Evolutionary conservation across 441 rosid species (phyloP).

Genomic region (Populus tomentosa): DNA sequence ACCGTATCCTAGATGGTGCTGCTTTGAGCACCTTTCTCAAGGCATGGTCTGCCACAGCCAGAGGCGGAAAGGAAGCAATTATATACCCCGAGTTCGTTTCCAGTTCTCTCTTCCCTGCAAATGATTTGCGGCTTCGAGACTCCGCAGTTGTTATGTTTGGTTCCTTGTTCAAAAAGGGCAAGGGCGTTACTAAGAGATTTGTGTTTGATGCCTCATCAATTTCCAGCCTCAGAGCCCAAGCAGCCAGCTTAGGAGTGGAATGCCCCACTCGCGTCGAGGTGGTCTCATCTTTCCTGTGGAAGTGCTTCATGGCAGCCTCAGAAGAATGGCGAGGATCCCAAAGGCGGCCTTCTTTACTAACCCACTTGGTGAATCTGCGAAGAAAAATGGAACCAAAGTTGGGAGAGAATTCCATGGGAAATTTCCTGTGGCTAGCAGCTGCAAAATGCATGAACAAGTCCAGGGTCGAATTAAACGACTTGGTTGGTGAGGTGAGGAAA

Average conservation of each 20-base stretch:
- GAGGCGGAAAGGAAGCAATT: conserved; percentile 8
- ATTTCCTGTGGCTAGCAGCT: conserved; percentile 36
- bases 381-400: conserved; percentile 18
- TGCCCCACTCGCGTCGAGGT: conserved; percentile 30
- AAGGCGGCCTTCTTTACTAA: conserved; percentile 16
- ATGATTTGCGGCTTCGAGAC: conserved; percentile 36
- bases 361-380: conserved; percentile 35
- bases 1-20: conserved; percentile 50
- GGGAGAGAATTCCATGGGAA: conserved; percentile 28
- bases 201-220: conserved; percentile 36
- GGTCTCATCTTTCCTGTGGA: conserved; percentile 37
- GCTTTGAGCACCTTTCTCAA: conserved; percentile 39
- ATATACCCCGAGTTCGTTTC: conserved; percentile 29
- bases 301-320: conserved; percentile 11
- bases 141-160: background rate
- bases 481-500: conserved; percentile 30
- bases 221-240: conserved; percentile 26
- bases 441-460: conserved; percentile 14
- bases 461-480: conserved; percentile 13
- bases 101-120: conserved; percentile 33
- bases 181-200: conserved; percentile 37
- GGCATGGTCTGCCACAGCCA: conserved; percentile 36
- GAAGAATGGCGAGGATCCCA: conserved; percentile 8
- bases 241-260: conserved; percentile 11
- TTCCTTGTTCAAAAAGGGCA: conserved; percentile 21